A percentile compares a stretch with the other conserved stretches of the same genome.
Conservation (phyloP, 2,329 filamentous ascomycete species). For the Epichloe coenophiala region DNA sequence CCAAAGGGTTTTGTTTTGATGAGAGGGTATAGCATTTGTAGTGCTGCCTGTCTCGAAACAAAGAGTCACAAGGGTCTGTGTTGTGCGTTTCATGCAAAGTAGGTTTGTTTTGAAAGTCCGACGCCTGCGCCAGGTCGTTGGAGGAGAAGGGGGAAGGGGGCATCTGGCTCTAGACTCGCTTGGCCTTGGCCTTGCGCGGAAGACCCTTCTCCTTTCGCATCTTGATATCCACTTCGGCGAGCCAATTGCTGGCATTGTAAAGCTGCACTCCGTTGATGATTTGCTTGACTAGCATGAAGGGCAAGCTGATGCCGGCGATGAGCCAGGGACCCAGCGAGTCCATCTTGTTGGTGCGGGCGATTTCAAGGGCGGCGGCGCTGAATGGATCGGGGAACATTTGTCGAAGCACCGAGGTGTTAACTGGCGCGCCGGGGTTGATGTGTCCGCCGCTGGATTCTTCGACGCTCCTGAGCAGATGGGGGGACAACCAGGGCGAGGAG, state of each 20-base stretch:
- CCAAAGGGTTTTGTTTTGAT: too few relatives aligned
- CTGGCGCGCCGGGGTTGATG: constrained; percentile 53
- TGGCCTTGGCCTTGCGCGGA: constrained; percentile 30
- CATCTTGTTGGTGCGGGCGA: constrained; percentile 90
- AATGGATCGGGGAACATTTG: constrained; percentile 80
- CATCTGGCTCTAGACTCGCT: constrained; percentile 15
- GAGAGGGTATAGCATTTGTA: background rate
- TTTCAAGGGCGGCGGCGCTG: constrained; percentile 82
- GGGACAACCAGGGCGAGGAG: constrained; percentile 77
- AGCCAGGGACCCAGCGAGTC: constrained; percentile 56
- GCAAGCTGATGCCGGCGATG: constrained; percentile 65
- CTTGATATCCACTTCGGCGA: constrained; percentile 79
- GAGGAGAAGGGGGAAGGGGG: too few relatives aligned
- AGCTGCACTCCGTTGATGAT: constrained; percentile 89
- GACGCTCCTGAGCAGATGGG: constrained; percentile 58
- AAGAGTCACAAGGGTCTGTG: background rate
- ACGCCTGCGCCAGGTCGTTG: background rate
- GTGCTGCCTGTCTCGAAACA: background rate
- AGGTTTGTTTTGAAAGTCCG: background rate
- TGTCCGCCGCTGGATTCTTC: constrained; percentile 37
- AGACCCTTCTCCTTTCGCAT: constrained; percentile 42
- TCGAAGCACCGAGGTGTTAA: constrained; percentile 54
- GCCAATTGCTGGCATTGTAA: constrained; percentile 80
- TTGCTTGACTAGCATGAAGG: constrained; percentile 86
- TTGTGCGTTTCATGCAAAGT: background rate